Base-by-base conservation (phyloP, 1,139 yeast species). In the Petasospora fabianii region DNA sequence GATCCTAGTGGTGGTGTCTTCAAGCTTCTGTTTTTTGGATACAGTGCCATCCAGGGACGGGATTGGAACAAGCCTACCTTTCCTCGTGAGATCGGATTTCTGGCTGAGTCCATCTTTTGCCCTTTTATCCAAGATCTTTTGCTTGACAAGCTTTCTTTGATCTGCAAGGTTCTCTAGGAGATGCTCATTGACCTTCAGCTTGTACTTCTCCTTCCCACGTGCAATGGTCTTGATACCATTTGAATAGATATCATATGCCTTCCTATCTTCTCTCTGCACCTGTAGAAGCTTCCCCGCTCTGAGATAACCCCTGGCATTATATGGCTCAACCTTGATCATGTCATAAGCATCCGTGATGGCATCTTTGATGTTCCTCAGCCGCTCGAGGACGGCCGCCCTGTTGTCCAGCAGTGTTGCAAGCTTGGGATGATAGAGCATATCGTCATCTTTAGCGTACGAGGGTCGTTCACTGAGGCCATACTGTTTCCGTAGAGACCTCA, bases 351-450 rank as follows among this genome's bases (percentile, higher is more conserved):
- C 82, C 19, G 50, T 49, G 31, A 73, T 51, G 0, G 85, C 81
- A 18, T 58, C 58, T 0, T 56, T 58, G 2, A 59, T 31, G 14
- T 66, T 61, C 2, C 63, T 62, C 37, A 77, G 44, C 51, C 76
- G 79, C 50, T 77, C 81, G 54, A 64, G 68, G 1, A 80, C 70
- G 0, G 86, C 84, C 2, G 84, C 77, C 20, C 84, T 54, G 39
- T 61, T 59, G 43, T 69, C 75, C 24, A 69, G 48, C 13, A 69
- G 27, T 9, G 59, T 52, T 2, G 51, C 49, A 13, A 59, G 50
- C 46, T 51, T 53, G 1, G 68, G 68, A 40, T 64, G 68, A 29
- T 51, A 34, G 2, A 42, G 15, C 14, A 21, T 22, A 10, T 44
- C 51, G 35, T 24, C 50, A 6, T 20, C 21, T 7, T 19, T 31